Percentiles rank a stretch among this genome's conserved stretches.
Conservation (phyloP, 23 red algal genomes). For the Rhodosorus marinus region DNA sequence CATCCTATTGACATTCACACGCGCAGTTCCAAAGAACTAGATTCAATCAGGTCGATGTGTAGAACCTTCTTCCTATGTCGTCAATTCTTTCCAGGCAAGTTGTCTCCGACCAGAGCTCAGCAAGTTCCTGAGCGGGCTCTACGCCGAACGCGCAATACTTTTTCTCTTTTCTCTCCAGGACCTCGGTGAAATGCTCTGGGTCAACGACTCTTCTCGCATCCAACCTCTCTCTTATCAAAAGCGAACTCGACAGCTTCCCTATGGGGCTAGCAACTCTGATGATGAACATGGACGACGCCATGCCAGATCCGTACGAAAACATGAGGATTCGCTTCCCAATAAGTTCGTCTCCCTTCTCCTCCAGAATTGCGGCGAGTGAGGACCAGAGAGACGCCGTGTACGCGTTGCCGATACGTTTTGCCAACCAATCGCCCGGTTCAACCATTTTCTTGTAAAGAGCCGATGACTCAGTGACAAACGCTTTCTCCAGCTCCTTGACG, state of each 20-base stretch:
- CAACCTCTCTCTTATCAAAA: not conserved
- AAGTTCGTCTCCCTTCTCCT: constrained; percentile 12
- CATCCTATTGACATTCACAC: too few relatives aligned
- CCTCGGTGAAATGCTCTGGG: constrained; percentile 6
- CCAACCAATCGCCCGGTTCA: constrained; percentile 34
- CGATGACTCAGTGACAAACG: constrained; percentile 35
- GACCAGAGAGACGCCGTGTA: constrained; percentile 88
- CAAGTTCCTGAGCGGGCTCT: not conserved
- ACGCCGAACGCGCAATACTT: not conserved
- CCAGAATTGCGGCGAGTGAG: constrained; percentile 40
- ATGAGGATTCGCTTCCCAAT: constrained; percentile 52
- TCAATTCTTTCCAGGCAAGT: constrained; percentile 9
- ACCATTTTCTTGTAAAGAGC: constrained; percentile 32
- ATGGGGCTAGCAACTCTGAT: constrained; percentile 18
- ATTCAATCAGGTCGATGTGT: too few relatives aligned
- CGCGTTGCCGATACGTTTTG: constrained; percentile 56
- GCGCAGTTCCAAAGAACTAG: too few relatives aligned
- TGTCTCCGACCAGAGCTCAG: not conserved
- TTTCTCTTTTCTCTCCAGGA: constrained; percentile 3
- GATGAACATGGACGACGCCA: constrained; percentile 71
- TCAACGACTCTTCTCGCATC: not conserved
- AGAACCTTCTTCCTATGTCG: constrained; percentile 1
- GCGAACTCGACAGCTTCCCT: not conserved
- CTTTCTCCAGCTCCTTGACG: constrained; percentile 10
- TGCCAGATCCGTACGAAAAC: constrained; percentile 81